A percentile compares a stretch with the other conserved stretches of the same genome.
phyloP scores from a whole-genome alignment of 495 filamentous ascomycete genomes.

The Daldinia caldariorum region DNA sequence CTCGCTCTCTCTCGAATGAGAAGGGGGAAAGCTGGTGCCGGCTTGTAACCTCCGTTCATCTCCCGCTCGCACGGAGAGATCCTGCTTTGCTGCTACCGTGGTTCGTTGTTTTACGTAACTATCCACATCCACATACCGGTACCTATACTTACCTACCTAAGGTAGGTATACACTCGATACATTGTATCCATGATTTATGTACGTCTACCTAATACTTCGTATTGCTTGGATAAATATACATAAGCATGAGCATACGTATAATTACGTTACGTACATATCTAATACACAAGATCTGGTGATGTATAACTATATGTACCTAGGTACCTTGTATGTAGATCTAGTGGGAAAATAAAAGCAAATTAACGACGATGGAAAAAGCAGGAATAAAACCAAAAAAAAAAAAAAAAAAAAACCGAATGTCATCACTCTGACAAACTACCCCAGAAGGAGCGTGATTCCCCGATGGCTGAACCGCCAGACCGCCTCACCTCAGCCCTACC shows the following conservation, averaged over 20 bases:
- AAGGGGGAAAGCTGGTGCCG: background rate
- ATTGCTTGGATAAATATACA: no score
- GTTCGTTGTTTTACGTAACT: slow-evolving; percentile 4
- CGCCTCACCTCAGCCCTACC: slow-evolving; percentile 21
- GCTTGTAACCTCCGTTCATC: background rate
- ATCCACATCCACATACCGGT: background rate
- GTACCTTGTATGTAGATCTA: background rate
- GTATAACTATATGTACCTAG: background rate
- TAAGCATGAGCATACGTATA: no score
- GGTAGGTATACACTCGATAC: no score
- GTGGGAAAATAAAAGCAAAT: no score
- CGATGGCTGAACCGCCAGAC: slow-evolving; percentile 7
- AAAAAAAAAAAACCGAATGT: background rate
- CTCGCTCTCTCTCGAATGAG: slow-evolving; percentile 26
- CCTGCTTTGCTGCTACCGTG: slow-evolving; percentile 10
- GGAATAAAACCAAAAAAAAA: no score
- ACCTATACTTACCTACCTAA: background rate
- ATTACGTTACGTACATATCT: background rate
- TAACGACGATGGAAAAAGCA: background rate
- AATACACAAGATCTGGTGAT: background rate
- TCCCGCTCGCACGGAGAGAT: slow-evolving; percentile 16
- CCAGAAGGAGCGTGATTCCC: background rate
- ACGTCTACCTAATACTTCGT: no score
- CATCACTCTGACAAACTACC: no score
- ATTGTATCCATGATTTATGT: background rate